These are phyloP conservation scores for Ophiostoma fasciatum DNA, from an alignment of 2,329 filamentous ascomycete genomes.

Conservation along the genomic window DNA sequence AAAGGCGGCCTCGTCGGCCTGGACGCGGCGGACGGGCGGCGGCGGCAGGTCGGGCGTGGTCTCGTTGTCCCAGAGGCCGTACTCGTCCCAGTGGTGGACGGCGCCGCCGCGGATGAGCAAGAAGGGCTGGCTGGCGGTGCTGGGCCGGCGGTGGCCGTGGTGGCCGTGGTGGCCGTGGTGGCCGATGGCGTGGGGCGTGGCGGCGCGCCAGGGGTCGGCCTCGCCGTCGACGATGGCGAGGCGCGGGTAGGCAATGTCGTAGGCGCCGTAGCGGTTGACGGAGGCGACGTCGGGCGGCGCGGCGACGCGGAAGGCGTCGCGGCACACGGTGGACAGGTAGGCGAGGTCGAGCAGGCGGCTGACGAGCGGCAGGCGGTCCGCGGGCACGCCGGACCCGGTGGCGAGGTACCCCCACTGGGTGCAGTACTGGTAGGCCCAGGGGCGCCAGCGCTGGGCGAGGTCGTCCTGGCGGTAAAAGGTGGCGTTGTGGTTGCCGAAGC, in stretches of 20 bases:
- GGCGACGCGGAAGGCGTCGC: slow-evolving; percentile 54
- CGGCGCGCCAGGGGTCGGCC: slow-evolving; percentile 66
- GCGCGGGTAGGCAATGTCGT: slow-evolving; percentile 56
- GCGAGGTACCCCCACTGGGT: slow-evolving; percentile 64
- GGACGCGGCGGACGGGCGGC: slow-evolving; percentile 5
- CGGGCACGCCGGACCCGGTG: slow-evolving; percentile 55
- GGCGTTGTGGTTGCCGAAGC: slow-evolving; percentile 22
- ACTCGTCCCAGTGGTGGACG: slow-evolving; percentile 73
- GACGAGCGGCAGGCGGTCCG: slow-evolving; percentile 49
- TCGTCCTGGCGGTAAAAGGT: slow-evolving; percentile 21
- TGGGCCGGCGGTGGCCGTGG: slow-evolving; percentile 36
- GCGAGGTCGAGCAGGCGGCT: slow-evolving; percentile 54
- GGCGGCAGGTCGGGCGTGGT: slow-evolving; percentile 22
- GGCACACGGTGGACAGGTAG: slow-evolving; percentile 48
- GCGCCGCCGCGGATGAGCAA: slow-evolving; percentile 52
- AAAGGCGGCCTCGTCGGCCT: slow-evolving; percentile 11
- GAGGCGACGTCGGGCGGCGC: slow-evolving; percentile 43
- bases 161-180: slow-evolving; percentile 21
- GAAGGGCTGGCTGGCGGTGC: slow-evolving; percentile 51
- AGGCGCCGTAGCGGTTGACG: slow-evolving; percentile 67
- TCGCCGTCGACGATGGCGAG: slow-evolving; percentile 67
- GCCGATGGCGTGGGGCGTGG: slow-evolving; percentile 53
- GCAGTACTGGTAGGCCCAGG: slow-evolving; percentile 40
- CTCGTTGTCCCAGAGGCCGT: slow-evolving; percentile 49
- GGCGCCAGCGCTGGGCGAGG: slow-evolving; percentile 26